phyloP scores from a whole-genome alignment of 495 filamentous ascomycete species.

The Hypoxylon fragiforme region DNA sequence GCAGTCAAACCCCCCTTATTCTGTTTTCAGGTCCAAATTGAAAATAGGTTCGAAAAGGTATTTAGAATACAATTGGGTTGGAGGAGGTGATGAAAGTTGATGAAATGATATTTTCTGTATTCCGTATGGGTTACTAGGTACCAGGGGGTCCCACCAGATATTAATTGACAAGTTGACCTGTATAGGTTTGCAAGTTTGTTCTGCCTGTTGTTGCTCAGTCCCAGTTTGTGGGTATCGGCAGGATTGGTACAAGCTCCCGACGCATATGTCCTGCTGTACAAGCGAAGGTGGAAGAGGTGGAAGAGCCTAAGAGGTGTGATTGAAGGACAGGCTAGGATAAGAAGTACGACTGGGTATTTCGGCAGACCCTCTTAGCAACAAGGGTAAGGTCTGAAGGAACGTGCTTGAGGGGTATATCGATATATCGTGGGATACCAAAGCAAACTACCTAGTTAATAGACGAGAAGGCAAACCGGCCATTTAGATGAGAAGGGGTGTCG shows the following conservation, averaged over 20 bases:
- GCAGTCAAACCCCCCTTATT: slow-evolving; percentile 21
- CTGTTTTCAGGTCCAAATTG: slow-evolving; percentile 12
- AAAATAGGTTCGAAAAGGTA: slow-evolving; percentile 9
- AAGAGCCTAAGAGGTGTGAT: slow-evolving; percentile 20
- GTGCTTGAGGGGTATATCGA: slow-evolving; percentile 25
- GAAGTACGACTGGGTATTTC: slow-evolving; percentile 14
- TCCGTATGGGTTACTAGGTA: neutral
- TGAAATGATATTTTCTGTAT: too few species aligned
- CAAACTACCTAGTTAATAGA: slow-evolving; percentile 25
- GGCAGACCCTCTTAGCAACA: slow-evolving; percentile 1
- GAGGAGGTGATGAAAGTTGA: too few species aligned
- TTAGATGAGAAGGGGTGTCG: neutral
- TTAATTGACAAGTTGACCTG: slow-evolving; percentile 16
- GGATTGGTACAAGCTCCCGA: slow-evolving; percentile 19
- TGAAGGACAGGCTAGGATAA: slow-evolving; percentile 21
- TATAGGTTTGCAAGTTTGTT: slow-evolving; percentile 16
- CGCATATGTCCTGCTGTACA: slow-evolving; percentile 31
- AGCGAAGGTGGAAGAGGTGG: slow-evolving; percentile 5
- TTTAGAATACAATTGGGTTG: slow-evolving; percentile 3
- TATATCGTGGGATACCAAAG: slow-evolving; percentile 25
- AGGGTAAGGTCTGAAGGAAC: slow-evolving; percentile 14
- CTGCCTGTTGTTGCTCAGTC: slow-evolving; percentile 16
- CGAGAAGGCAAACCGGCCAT: slow-evolving; percentile 1
- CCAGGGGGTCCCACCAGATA: slow-evolving; percentile 12
- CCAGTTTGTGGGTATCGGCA: slow-evolving; percentile 26